phyloP scores from a whole-genome alignment of 768 basidiomycete species.

The Dioszegia crocea region DNA sequence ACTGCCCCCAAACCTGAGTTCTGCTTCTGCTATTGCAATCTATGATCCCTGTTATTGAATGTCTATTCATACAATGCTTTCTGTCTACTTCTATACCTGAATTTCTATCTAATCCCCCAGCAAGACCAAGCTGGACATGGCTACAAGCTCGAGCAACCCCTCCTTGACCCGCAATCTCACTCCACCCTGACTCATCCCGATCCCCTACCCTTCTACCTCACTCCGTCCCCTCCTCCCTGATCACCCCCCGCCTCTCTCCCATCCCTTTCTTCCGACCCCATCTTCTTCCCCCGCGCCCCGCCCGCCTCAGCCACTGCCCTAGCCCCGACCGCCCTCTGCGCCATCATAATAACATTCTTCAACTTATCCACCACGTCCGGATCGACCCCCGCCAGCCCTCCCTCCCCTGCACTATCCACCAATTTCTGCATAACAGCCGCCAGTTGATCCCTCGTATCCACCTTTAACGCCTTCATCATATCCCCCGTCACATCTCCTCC shows the following conservation, averaged over 20 bases:
- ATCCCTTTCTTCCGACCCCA: too few relatives aligned
- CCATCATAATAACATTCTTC: constrained; percentile 11
- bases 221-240: constrained; percentile 27
- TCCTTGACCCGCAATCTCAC: too few relatives aligned
- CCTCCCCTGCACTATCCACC: constrained; percentile 14
- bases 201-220: constrained; percentile 9
- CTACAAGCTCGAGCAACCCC: too few relatives aligned
- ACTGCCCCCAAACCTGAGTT: not conserved
- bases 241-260: constrained; percentile 25
- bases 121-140: too few relatives aligned
- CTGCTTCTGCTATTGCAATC: too few relatives aligned
- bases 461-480: constrained; percentile 15
- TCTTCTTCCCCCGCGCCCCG: too few relatives aligned
- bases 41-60: too few relatives aligned
- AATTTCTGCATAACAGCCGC: constrained; percentile 16
- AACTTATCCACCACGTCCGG: constrained; percentile 10
- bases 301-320: not conserved
- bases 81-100: too few relatives aligned
- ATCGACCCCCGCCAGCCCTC: constrained; percentile 1
- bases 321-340: not conserved
- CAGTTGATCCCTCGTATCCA: constrained; percentile 14
- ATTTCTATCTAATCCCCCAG: too few relatives aligned
- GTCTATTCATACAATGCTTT: too few relatives aligned
- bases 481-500: constrained; percentile 7
- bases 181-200: not conserved